Evolutionary conservation across 495 filamentous ascomycete species (phyloP).

Genomic region (Xylaria longipes): DNA sequence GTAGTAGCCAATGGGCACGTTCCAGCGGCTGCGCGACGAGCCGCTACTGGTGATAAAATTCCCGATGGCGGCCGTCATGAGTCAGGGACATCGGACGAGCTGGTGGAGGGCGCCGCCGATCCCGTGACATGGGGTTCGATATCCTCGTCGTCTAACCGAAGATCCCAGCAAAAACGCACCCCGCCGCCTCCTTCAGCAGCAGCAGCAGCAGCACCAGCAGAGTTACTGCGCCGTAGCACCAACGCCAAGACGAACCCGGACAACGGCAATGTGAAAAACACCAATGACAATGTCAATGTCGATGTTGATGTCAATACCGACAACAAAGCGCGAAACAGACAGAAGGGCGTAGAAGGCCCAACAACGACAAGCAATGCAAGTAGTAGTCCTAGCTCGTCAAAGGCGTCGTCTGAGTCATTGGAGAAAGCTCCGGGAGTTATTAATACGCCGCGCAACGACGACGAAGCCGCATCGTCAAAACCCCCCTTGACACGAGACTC

Average conservation of each 20-base stretch:
- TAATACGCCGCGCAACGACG: not conserved
- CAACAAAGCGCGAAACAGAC: not conserved
- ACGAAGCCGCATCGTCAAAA: not conserved
- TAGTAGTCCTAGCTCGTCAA: not conserved
- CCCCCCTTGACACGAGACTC: not conserved
- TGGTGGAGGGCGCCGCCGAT: not conserved
- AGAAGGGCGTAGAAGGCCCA: constrained; percentile 3
- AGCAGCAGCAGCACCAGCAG: not conserved
- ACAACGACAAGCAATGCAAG: not conserved
- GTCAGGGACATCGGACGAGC: constrained; percentile 5
- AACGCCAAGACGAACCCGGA: not conserved
- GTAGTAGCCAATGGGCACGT: not conserved
- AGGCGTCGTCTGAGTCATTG: not conserved
- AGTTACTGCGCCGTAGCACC: not conserved
- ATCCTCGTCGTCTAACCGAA: not conserved
- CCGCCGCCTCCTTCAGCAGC: constrained; percentile 12
- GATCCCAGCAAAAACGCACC: constrained; percentile 10
- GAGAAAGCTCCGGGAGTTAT: not conserved
- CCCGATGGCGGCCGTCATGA: constrained; percentile 7
- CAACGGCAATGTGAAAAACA: not conserved
- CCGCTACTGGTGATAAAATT: not conserved
- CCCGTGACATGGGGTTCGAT: not conserved
- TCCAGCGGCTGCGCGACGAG: not conserved
- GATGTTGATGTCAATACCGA: not conserved
- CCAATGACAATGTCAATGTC: not conserved